Base-by-base conservation (phyloP, 2,329 filamentous ascomycete species). In the Verticillium dahliae region DNA sequence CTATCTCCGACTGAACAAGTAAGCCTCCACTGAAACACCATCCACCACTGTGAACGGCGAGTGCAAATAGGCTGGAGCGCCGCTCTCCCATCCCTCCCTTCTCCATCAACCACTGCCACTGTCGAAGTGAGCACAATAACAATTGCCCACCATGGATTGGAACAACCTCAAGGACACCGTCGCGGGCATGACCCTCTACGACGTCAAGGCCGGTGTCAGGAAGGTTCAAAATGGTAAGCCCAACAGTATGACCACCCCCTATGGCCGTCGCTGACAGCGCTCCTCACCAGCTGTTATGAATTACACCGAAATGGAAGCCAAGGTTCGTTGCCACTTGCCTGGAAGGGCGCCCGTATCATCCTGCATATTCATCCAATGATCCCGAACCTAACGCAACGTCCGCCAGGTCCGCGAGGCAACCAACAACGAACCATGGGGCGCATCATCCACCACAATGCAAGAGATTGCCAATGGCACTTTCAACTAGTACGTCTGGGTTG, bases 361-460 rank as follows among this genome's bases (percentile, higher is more conserved):
- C n/a, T n/a, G n/a, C 6, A 11, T 52, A 7, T 10, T 13, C 60
- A 45, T 27, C 22, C 60, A 50, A 34, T 60, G 37, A 61, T 58
- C 52, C 60, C 62, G 58, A 54, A 58, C 45, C 57, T 55, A 61
- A 72, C 27, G 27, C 27, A 31, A 31, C 67, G 56, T 62, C 59
- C 60, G 34, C 66, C 69, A 95, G 90, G 92, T 98, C 67, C 90
- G 95, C 76, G 95, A 99, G 82, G 95, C 95, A 35, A 99, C 95
- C 41, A 99, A 99, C 79, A 98, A 98, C 75, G 95, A 99, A 76
- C 95, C 95, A 62, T 99, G 95, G 95, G 95, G 93, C 67, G 87
- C 89, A 58, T 90, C 89, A 13, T 89, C 89, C 33, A 90, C 90
- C 11, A 75, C 90, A 71, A 97, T 98, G 93, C 93, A 98, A 78